Percentiles rank a stretch among this genome's conserved stretches.
These are phyloP conservation scores for Lanmaoa rubissima DNA, from an alignment of 768 basidiomycete species.

Conservation along the genomic window DNA sequence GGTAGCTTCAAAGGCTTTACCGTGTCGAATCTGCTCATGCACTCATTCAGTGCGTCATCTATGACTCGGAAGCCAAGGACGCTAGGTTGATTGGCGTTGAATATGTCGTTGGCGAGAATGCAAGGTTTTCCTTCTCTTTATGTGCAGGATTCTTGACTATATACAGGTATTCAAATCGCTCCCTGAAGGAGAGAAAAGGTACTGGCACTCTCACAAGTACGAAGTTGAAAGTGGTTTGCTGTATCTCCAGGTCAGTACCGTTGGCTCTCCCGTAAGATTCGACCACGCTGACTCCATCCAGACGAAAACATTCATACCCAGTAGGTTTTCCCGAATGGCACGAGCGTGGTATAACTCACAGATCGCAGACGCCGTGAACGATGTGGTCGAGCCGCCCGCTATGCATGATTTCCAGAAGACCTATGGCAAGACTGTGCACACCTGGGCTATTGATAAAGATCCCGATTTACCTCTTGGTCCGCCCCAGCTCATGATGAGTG, in stretches of 20 bases:
- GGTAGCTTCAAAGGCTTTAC: slow-evolving; percentile 3
- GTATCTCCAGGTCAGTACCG: slow-evolving; percentile 27
- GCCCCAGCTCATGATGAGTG: slow-evolving; percentile 47
- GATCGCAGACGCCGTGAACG: slow-evolving; percentile 28
- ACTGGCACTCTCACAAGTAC: slow-evolving; percentile 55
- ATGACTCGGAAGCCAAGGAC: slow-evolving; percentile 39
- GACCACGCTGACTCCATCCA: slow-evolving; percentile 1
- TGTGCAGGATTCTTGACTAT: neutral
- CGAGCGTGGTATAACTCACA: neutral
- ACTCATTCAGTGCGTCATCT: slow-evolving; percentile 41
- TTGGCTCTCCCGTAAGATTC: neutral
- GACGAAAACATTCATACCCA: slow-evolving; percentile 28
- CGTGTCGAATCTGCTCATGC: slow-evolving; percentile 28
- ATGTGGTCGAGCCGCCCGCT: slow-evolving; percentile 36
- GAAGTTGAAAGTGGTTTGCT: slow-evolving; percentile 40
- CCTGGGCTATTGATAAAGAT: slow-evolving; percentile 38
- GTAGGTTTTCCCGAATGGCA: slow-evolving; percentile 6
- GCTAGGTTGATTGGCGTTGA: slow-evolving; percentile 54
- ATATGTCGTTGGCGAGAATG: slow-evolving; percentile 46
- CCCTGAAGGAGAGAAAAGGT: slow-evolving; percentile 45
- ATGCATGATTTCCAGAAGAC: slow-evolving; percentile 47
- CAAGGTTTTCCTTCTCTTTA: neutral
- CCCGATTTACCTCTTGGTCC: slow-evolving; percentile 45
- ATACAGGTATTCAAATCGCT: slow-evolving; percentile 38
- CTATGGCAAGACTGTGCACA: slow-evolving; percentile 47